These are phyloP conservation scores for Pleurotus tuber-regium DNA, from an alignment of 768 basidiomycete species.

Conservation along the genomic window DNA sequence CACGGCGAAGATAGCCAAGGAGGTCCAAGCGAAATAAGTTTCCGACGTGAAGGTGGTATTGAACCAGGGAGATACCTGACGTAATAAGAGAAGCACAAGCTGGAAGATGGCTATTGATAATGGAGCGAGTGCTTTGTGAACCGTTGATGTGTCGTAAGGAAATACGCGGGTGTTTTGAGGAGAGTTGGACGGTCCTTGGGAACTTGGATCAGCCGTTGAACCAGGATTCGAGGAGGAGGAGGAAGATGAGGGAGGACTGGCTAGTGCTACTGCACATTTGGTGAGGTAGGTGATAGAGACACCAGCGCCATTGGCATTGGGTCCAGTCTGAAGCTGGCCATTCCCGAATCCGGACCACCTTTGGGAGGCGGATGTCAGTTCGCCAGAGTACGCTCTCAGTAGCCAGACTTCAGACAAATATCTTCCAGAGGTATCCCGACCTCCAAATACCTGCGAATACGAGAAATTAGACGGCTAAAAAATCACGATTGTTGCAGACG, in stretches of 20 bases:
- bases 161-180: neutral
- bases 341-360: constrained; percentile 65
- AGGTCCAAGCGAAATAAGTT: constrained; percentile 27
- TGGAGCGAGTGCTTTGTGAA: constrained; percentile 45
- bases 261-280: constrained; percentile 50
- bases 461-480: constrained; percentile 5
- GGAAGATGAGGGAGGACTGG: constrained; percentile 19
- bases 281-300: constrained; percentile 60
- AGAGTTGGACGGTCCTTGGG: constrained; percentile 13
- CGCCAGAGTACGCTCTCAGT: constrained; percentile 67
- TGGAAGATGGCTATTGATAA: constrained; percentile 41
- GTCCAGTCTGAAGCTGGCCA: constrained; percentile 60
- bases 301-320: constrained; percentile 64
- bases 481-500: neutral
- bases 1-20: constrained; percentile 37
- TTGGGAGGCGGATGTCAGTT: constrained; percentile 50
- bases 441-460: constrained; percentile 60
- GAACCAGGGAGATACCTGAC: constrained; percentile 20
- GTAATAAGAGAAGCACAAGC: constrained; percentile 33
- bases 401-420: constrained; percentile 79
- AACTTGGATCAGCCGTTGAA: constrained; percentile 18
- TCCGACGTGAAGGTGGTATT: constrained; percentile 16
- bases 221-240: constrained; percentile 19
- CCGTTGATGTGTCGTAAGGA: constrained; percentile 33
- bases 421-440: constrained; percentile 61